Evolutionary conservation across 495 filamentous ascomycete genomes (phyloP), one percentile per base, ranked within the genome.

Genomic region (Daldinia caldariorum): DNA sequence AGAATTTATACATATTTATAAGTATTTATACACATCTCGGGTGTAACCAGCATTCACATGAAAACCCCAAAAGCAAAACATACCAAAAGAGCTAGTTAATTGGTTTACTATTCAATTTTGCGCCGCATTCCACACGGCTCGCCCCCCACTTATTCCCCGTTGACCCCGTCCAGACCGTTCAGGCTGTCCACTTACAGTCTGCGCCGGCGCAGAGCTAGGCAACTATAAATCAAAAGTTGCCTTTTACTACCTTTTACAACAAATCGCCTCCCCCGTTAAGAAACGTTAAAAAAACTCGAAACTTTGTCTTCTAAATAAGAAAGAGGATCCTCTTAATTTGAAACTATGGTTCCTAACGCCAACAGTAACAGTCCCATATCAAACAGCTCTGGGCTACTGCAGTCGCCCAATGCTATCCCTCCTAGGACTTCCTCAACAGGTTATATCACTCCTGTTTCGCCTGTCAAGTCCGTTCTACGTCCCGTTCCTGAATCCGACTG

Each of bases 391-490:
- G 57, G 59, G 60, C 75, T 78, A 62, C 79, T 87, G 47, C 83
- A 86, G 57, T 88, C 88, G 3, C 90, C 91, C 31, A 88, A 88
- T 69, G 82, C 86, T 8, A 92, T 94, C 59, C 91, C 92, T 34
- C 89, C 89, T 0, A 87, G 91, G 51, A 92, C 87, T 50, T 93
- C 90, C 66, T 94, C 91, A 0, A 85, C 83, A 9, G 83, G 82
- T 43, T 70, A 68, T 63, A 72, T 74, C 45, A 79, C 75, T 43
- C 76, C 79, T 31, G 54, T 65, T n/a, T 68, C 71, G 38, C 69
- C 74, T 12, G 80, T 78, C 35, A 87, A 83, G 72, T 77, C 85
- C 31, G 79, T 86, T 13, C 81, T 90, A 13, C 81, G 77, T 31
- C 81, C 83, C 41, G 82, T 91, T 61, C 77, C 85, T 55, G 83